phyloP scores from a whole-genome alignment of 345 rosid species.

The Gossypium arboreum region DNA sequence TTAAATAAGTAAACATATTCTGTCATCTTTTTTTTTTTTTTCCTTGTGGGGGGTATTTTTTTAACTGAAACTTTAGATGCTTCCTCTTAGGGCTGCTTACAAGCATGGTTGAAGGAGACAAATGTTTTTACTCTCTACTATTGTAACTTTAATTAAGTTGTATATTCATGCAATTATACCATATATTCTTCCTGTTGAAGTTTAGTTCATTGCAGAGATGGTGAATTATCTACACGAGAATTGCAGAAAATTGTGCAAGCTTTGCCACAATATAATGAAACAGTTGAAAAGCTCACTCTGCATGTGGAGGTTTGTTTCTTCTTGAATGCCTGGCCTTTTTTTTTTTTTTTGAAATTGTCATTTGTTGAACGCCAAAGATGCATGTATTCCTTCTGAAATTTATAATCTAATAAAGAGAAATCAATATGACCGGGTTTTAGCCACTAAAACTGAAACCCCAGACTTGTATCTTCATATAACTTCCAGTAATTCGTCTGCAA shows the following conservation, averaged over 20 bases:
- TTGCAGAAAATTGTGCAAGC: constrained; percentile 95
- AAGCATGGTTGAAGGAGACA: not conserved
- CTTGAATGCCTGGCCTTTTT: constrained; percentile 2
- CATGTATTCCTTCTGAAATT: not conserved
- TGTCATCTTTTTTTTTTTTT: no score
- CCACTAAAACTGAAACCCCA: not conserved
- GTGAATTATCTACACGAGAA: constrained; percentile 87
- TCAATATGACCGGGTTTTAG: no score
- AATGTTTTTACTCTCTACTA: not conserved
- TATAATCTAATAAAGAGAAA: no score
- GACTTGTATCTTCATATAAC: not conserved
- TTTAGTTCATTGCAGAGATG: constrained; percentile 46
- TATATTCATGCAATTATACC: not conserved
- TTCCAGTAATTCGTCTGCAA: not conserved
- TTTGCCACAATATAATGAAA: constrained; percentile 79
- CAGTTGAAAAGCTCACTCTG: constrained; percentile 76
- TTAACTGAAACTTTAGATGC: not conserved
- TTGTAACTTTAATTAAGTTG: not conserved
- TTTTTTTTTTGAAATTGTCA: not conserved
- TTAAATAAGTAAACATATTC: no score
- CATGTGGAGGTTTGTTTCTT: constrained; percentile 80
- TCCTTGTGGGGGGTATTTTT: not conserved
- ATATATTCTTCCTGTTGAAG: constrained; percentile 16
- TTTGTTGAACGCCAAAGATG: not conserved
- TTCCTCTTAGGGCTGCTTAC: not conserved